These are phyloP conservation scores for Aspergillus amoenus DNA, from an alignment of 2,329 filamentous ascomycete species.

Conservation along the genomic window DNA sequence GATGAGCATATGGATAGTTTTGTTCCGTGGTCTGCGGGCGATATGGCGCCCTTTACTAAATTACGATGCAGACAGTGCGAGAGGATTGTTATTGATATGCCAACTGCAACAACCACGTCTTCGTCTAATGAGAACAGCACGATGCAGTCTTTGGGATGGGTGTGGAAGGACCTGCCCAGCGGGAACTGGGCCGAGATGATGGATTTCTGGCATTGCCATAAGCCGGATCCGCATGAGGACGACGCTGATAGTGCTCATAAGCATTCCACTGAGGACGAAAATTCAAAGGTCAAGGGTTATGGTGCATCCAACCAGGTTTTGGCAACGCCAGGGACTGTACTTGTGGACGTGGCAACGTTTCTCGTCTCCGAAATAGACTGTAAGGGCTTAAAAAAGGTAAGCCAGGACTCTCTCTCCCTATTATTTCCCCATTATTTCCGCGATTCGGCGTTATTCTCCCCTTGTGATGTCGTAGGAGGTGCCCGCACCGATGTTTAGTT, in stretches of 20 bases:
- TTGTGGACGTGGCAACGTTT: constrained; percentile 79
- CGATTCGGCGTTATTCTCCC: background rate
- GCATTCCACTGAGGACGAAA: constrained; percentile 41
- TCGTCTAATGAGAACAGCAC: background rate
- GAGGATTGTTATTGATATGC: constrained; percentile 27
- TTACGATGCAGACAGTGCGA: constrained; percentile 42
- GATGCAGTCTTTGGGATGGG: constrained; percentile 34
- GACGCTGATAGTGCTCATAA: constrained; percentile 40
- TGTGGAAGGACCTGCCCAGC: constrained; percentile 92
- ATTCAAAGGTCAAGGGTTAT: constrained; percentile 68
- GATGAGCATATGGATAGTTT: constrained; percentile 33
- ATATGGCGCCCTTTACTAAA: constrained; percentile 33
- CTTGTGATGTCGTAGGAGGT: background rate
- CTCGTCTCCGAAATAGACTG: constrained; percentile 70
- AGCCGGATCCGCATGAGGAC: constrained; percentile 61
- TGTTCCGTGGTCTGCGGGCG: constrained; percentile 39
- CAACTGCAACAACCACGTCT: background rate
- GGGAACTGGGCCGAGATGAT: constrained; percentile 99
- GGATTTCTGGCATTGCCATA: constrained; percentile 99
- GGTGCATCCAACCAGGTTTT: constrained; percentile 75
- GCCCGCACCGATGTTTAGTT: background rate
- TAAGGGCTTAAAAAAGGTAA: constrained; percentile 37
- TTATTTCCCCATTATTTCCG: background rate
- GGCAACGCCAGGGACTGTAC: constrained; percentile 65
- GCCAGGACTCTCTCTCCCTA: constrained; percentile 15